A percentile compares a stretch with the other conserved stretches of the same genome.
Conservation (phyloP, 768 basidiomycete species). For the Lanmaoa rubissima region DNA sequence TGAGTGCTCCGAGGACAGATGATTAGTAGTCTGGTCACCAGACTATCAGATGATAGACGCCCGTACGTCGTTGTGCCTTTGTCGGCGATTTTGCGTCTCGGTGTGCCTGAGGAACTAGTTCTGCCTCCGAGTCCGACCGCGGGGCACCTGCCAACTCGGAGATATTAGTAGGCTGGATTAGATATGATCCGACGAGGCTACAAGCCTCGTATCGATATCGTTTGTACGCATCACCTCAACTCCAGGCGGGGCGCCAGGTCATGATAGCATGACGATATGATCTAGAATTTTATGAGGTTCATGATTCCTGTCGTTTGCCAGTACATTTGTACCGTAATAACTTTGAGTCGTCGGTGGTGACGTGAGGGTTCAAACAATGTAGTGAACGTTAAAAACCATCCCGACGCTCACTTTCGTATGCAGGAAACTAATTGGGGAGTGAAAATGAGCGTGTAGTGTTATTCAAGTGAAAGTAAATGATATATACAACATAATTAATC, state of each 20-base stretch:
- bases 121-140: not conserved
- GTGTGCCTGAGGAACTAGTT: not conserved
- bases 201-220: not conserved
- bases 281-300: not conserved
- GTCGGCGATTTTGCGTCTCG: not conserved
- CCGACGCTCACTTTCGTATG: not conserved
- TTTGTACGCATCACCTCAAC: not conserved
- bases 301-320: not conserved
- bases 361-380: not conserved
- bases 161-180: not conserved
- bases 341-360: not conserved
- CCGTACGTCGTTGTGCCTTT: not conserved
- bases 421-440: not conserved
- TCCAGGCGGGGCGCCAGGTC: not conserved
- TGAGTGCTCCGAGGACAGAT: not conserved
- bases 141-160: not conserved
- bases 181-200: no score
- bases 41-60: not conserved
- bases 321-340: not conserved
- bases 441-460: slow-evolving; percentile 3
- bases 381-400: not conserved
- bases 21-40: not conserved
- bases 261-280: no score
- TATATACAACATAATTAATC: not conserved
- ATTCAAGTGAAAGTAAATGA: not conserved